These are phyloP conservation scores for Cordyceps farinosa DNA, from an alignment of 2,329 filamentous ascomycete genomes.

Conservation along the genomic window DNA sequence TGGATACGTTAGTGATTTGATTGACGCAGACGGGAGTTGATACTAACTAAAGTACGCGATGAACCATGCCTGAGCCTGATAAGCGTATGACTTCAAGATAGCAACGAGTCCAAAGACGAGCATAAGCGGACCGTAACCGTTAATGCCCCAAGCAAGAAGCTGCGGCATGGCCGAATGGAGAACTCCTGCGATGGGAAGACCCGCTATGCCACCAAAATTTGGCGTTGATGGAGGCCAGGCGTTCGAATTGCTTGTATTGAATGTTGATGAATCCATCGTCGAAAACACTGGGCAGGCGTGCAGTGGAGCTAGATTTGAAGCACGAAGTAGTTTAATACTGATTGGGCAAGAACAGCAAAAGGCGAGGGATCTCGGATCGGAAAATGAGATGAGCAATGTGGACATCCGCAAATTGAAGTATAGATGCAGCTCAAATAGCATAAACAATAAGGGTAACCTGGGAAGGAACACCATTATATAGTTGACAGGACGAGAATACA, in stretches of 20 bases:
- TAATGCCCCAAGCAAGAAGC: neutral
- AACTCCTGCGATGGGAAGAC: neutral
- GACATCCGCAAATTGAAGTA: no score
- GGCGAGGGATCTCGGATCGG: no score
- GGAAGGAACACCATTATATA: no score
- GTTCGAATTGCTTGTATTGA: neutral
- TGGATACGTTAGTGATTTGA: neutral
- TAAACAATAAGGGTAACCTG: no score
- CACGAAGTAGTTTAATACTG: no score
- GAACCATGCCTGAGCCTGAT: neutral
- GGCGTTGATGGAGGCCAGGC: neutral
- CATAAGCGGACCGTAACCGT: slow-evolving; percentile 2
- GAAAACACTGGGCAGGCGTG: no score
- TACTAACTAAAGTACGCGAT: neutral
- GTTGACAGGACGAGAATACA: no score
- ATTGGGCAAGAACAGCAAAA: no score
- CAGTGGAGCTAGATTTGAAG: no score
- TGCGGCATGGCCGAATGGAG: neutral
- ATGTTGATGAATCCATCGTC: no score
- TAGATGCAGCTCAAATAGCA: no score
- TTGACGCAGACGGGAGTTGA: neutral
- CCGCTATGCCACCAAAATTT: neutral
- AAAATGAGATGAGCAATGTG: no score
- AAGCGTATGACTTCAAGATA: neutral
- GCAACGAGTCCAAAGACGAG: neutral